phyloP scores from a whole-genome alignment of 1,284 basidiomycete species.

The Boletus austroedulis region DNA sequence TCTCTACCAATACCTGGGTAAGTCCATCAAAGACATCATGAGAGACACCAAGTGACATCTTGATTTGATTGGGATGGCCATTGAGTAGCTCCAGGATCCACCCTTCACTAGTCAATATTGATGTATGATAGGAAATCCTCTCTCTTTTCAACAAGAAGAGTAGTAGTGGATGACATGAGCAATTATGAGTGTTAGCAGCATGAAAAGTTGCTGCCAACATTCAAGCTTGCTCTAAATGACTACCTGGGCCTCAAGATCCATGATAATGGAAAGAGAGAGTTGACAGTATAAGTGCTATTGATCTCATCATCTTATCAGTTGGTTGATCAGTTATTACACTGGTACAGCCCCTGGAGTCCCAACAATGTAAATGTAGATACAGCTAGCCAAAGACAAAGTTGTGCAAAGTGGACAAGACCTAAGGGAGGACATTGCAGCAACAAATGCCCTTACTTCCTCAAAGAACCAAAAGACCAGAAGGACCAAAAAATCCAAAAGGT shows the following conservation, averaged over 20 bases:
- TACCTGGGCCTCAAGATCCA: background rate
- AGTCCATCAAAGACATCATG: background rate
- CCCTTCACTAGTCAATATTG: background rate
- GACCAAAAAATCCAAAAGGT: no score
- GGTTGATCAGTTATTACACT: no score
- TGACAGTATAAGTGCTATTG: no score
- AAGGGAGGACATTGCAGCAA: no score
- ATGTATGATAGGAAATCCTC: background rate
- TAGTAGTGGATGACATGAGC: background rate
- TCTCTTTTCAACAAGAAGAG: background rate
- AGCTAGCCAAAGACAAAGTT: no score
- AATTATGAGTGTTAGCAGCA: background rate
- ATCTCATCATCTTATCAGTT: no score
- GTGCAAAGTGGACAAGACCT: no score
- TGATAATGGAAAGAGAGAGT: background rate
- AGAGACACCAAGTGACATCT: background rate
- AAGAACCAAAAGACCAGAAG: no score
- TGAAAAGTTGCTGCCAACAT: background rate
- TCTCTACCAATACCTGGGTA: background rate
- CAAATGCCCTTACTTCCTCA: no score
- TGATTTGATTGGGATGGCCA: constrained; percentile 1
- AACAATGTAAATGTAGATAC: no score
- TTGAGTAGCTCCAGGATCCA: constrained; percentile 2
- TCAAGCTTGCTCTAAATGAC: background rate
- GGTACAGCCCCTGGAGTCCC: no score